Evolutionary conservation across 495 filamentous ascomycete genomes (phyloP), one percentile per base, ranked within the genome.

Genomic region (Hypoxylon rickii): DNA sequence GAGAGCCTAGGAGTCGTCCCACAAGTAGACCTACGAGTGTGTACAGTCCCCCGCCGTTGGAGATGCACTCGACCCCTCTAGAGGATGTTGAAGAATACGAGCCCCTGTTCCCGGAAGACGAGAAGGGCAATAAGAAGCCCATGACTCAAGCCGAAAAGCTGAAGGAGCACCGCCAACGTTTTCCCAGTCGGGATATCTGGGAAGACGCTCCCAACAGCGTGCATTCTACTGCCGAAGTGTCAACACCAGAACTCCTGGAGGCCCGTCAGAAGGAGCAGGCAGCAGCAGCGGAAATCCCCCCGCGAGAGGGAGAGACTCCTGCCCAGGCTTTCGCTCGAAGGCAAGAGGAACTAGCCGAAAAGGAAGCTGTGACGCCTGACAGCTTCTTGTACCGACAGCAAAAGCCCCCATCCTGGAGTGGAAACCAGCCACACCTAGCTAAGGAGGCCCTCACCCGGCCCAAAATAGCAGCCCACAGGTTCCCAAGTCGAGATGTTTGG

Each of bases 401-500:
- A 63, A 80, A 75, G 53, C 78, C 71, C n/a, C 75, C 77, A 44
- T 59, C 68, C 17, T 76, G 71, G 66, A 64, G 67, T 16, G 66
- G 74, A n/a, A 68, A 76, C 51, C 70, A 76, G 33, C 63, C 70
- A 12, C 74, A 77, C 46, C 61, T 75, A 15, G 51, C 64, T 1
- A 65, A 68, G 47, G 78, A 76, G 40, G 66, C 69, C 2, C 77
- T 45, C 0, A 51, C 32, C 18, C 55, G 59, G 6, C 78, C 85
- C 2, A 76, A 78, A 18, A 63, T 26, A 4, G 32, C 83, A 63
- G 80, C 83, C 48, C 88, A 88, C 26, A 82, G 92, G 5, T 99
- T 99, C 68, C 94, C 94, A 3, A 96, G 92, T 67, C 84, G 84
- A 29, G 94, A 99, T 72, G 88, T 97, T 37, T 99, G 94, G 94